These are phyloP conservation scores for Ciborinia camelliae DNA, from an alignment of 2,329 filamentous ascomycete species.

Conservation along the genomic window DNA sequence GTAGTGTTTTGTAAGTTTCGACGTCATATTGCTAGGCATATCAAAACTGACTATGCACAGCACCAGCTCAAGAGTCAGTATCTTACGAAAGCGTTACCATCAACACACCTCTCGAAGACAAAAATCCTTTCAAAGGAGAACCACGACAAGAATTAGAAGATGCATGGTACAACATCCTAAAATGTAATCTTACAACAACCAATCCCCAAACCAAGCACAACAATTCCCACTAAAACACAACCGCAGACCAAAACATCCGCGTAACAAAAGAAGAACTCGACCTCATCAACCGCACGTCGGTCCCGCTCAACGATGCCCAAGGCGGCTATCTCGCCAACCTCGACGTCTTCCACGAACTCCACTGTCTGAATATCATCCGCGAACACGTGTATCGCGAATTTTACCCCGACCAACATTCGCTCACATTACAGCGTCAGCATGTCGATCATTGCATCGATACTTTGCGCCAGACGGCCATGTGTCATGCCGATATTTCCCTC, in stretches of 20 bases:
- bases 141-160: neutral
- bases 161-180: neutral
- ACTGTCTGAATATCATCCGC: neutral
- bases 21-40: no score
- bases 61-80: neutral
- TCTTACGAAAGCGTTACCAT: neutral
- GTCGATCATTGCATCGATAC: slow-evolving; percentile 4
- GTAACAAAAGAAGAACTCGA: neutral
- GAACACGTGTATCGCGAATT: neutral
- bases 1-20: neutral
- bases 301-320: neutral
- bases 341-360: slow-evolving; percentile 1
- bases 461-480: neutral
- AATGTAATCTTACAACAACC: no score
- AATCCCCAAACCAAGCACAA: no score
- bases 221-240: neutral
- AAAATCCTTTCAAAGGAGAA: neutral
- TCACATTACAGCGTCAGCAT: neutral
- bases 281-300: neutral
- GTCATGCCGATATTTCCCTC: neutral
- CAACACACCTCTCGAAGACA: neutral
- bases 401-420: neutral
- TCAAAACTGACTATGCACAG: neutral
- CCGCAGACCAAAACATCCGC: neutral
- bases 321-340: slow-evolving; percentile 10